Evolutionary conservation across 2,329 filamentous ascomycete genomes (phyloP).

Genomic region (Cryphonectria japonica): DNA sequence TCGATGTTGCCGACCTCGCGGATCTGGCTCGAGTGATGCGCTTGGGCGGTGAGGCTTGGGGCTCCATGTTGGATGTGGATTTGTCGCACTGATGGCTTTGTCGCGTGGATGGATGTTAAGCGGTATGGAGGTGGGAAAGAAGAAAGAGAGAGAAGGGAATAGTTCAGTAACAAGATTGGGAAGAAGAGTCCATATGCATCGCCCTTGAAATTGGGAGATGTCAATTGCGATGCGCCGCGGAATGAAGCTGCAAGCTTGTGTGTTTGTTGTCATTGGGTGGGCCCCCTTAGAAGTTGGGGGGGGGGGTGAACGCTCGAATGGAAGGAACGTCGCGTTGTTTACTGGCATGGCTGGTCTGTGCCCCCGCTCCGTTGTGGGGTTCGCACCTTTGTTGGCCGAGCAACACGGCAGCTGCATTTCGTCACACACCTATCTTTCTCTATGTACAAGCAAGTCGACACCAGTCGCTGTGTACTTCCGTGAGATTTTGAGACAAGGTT

Average conservation of each 20-base stretch:
- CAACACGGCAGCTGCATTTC: neutral
- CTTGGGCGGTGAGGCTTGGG: slow-evolving; percentile 35
- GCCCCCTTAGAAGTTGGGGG: neutral
- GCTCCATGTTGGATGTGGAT: slow-evolving; percentile 32
- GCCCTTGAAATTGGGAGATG: slow-evolving; percentile 1
- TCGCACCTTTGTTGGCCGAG: neutral
- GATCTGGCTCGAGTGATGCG: slow-evolving; percentile 43
- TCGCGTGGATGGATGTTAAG: neutral
- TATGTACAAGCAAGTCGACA: neutral
- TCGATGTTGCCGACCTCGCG: slow-evolving; percentile 40
- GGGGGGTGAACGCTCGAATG: slow-evolving; percentile 10
- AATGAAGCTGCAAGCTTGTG: slow-evolving; percentile 9
- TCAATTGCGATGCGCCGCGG: slow-evolving; percentile 13
- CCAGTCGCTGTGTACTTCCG: neutral
- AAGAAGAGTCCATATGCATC: slow-evolving; percentile 25
- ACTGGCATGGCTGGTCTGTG: neutral
- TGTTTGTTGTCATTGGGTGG: slow-evolving; percentile 17
- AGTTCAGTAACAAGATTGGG: slow-evolving; percentile 10
- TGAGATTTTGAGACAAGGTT: neutral
- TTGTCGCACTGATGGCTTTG: neutral
- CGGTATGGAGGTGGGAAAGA: neutral
- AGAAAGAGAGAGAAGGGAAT: too few species aligned
- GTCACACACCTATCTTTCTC: neutral
- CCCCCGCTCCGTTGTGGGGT: neutral
- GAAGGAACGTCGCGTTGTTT: slow-evolving; percentile 12